Percentiles rank a stretch among this genome's conserved stretches.
Evolutionary conservation across 1,284 basidiomycete genomes (phyloP).

Genomic region (Malassezia cuniculi): DNA sequence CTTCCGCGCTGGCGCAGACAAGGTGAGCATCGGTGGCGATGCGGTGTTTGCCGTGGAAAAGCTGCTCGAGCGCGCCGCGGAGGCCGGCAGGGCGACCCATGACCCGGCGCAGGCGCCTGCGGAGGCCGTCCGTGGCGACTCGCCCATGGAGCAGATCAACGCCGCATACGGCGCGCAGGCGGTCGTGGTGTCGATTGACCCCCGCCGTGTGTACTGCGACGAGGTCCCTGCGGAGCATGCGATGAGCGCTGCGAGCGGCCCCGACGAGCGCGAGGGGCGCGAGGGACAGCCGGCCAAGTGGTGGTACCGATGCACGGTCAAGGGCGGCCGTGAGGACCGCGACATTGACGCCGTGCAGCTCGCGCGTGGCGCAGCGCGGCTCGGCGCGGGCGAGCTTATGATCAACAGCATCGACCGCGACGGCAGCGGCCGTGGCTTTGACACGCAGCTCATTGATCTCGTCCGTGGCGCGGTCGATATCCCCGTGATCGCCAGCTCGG

Average conservation of each 20-base stretch:
- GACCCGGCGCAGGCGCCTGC: slow-evolving; percentile 63
- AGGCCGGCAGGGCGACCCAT: slow-evolving; percentile 74
- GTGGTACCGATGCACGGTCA: slow-evolving; percentile 99
- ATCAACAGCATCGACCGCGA: slow-evolving; percentile 96
- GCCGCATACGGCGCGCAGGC: slow-evolving; percentile 86
- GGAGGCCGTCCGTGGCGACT: slow-evolving; percentile 47
- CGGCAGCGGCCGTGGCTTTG: slow-evolving; percentile 83
- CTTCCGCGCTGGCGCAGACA: slow-evolving; percentile 95
- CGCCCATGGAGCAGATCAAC: slow-evolving; percentile 87
- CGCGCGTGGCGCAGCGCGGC: slow-evolving; percentile 68
- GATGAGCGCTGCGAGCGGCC: slow-evolving; percentile 23
- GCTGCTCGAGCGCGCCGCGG: slow-evolving; percentile 50
- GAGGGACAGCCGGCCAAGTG: slow-evolving; percentile 54
- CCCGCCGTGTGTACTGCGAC: slow-evolving; percentile 72
- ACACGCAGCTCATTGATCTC: slow-evolving; percentile 62
- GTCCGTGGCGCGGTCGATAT: slow-evolving; percentile 67
- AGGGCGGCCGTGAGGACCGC: slow-evolving; percentile 76
- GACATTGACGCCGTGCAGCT: slow-evolving; percentile 85
- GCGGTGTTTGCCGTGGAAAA: slow-evolving; percentile 87
- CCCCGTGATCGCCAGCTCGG: slow-evolving; percentile 87
- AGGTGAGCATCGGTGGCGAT: slow-evolving; percentile 86
- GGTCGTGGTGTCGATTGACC: slow-evolving; percentile 94
- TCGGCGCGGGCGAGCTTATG: slow-evolving; percentile 90
- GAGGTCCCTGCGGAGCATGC: slow-evolving; percentile 49
- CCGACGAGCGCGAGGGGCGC: slow-evolving; percentile 49